Base-by-base conservation (phyloP, 306 rosid genomes). In the Cercis canadensis region DNA sequence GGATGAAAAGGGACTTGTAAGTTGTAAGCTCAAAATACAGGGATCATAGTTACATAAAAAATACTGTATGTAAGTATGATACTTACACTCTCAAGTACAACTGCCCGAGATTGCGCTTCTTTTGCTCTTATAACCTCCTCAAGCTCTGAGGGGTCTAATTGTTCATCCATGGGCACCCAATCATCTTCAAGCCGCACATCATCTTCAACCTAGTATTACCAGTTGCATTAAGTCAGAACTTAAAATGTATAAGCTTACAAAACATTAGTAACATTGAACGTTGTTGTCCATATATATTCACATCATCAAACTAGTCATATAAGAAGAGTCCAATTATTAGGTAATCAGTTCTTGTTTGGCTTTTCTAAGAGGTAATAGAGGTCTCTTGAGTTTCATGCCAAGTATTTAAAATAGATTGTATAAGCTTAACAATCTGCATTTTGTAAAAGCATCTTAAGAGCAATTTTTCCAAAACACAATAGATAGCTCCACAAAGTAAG, bases 101-200 rank as follows among this genome's bases (percentile, higher is more conserved):
- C 99, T 43, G 96, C 96, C 33, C 99, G 84, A 34, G 99, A 91
- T 75, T 80, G 97, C 11, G 97, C 99, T 37, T 89, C 96, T 81
- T 91, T 91, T 19, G 89, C 14, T 32, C 89, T 91, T 62, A 91
- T 76, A 74, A 90, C 87, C 88, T 89, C 99, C 77, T 86, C 95
- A 65, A 94, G 92, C 84, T 94, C 96, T 40, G 59, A 65, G 13
- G 92, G 75, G 65, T 86, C 85, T 67, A 94, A 71, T 80, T 87
- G 84, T 65, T 94, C 99, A 81, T 94, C 99, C 88, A 91, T 66
- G 59, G 97, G 97, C 45, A 89, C 97, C 99, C 97, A 94, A 68
- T 94, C 99, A 81, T 94, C 98, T 80, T 94, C 98, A 70, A 94
- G 96, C 41, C 97, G 84, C 77, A 90, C 97, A 32, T 86, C 89